Percentiles rank a stretch among this genome's conserved stretches.
phyloP scores from a whole-genome alignment of 305 asterid species.

The Rubia tinctorum region DNA sequence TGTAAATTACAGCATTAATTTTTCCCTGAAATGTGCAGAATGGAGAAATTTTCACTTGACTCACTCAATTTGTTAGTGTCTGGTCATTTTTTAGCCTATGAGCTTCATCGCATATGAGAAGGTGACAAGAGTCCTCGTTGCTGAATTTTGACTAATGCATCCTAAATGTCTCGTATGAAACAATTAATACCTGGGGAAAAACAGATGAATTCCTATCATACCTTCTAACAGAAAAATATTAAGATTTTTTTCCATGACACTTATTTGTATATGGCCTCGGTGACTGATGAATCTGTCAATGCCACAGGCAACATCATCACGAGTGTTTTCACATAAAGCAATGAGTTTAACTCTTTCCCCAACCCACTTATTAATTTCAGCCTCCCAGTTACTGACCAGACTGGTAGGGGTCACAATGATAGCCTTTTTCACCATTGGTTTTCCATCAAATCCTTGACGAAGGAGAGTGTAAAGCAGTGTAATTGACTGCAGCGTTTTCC shows the following conservation, averaged over 20 bases:
- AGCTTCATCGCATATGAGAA: slow-evolving; percentile 98
- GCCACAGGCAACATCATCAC: slow-evolving; percentile 83
- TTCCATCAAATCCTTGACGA: slow-evolving; percentile 86
- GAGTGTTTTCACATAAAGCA: slow-evolving; percentile 93
- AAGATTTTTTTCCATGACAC: slow-evolving; percentile 19
- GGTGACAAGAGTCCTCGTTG: slow-evolving; percentile 81
- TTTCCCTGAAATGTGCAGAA: slow-evolving; percentile 13
- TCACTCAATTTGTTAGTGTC: slow-evolving; percentile 93
- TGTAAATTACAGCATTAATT: slow-evolving; percentile 22
- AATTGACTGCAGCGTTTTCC: slow-evolving; percentile 97
- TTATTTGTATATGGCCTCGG: slow-evolving; percentile 59
- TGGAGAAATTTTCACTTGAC: slow-evolving; percentile 21
- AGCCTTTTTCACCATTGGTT: slow-evolving; percentile 84
- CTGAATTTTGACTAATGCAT: slow-evolving; percentile 84
- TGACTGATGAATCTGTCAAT: slow-evolving; percentile 65
- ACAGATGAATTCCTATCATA: slow-evolving; percentile 7
- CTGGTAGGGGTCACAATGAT: slow-evolving; percentile 98
- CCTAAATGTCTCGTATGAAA: slow-evolving; percentile 97
- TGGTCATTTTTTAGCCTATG: slow-evolving; percentile 97
- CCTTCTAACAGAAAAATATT: slow-evolving; percentile 13
- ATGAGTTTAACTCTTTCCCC: slow-evolving; percentile 94
- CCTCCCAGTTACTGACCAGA: slow-evolving; percentile 98
- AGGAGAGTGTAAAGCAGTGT: slow-evolving; percentile 91
- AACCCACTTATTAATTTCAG: slow-evolving; percentile 93
- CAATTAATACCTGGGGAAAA: slow-evolving; percentile 69